These are phyloP conservation scores for Claviceps paspali DNA, from an alignment of 2,329 filamentous ascomycete genomes.

Conservation along the genomic window DNA sequence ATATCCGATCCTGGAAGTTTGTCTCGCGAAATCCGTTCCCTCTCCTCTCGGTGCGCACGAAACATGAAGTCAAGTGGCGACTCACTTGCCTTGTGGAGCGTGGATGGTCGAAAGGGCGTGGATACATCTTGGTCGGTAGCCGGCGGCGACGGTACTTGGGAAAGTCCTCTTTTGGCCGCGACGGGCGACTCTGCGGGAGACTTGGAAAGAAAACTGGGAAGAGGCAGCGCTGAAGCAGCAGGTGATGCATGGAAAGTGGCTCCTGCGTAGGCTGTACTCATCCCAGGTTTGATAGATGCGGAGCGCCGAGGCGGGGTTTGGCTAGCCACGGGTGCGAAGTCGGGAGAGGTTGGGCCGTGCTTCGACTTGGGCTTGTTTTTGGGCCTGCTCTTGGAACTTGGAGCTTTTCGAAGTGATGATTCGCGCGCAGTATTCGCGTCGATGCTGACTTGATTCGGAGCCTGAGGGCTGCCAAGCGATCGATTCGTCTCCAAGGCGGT, in stretches of 20 bases:
- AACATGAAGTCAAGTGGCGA: conserved; percentile 87
- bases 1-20: conserved; percentile 22
- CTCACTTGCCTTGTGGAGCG: conserved; percentile 27
- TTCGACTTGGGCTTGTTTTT: conserved; percentile 12
- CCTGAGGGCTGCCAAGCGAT: conserved; percentile 24
- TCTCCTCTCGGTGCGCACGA: conserved; percentile 69
- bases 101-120: conserved; percentile 25
- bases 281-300: conserved; percentile 27
- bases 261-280: conserved; percentile 62
- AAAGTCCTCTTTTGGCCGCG: conserved; percentile 17
- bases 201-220: conserved; percentile 74
- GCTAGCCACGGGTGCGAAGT: conserved; percentile 22
- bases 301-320: conserved; percentile 28
- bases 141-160: conserved; percentile 33
- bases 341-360: conserved; percentile 24
- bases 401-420: conserved; percentile 12
- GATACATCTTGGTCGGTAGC: conserved; percentile 36
- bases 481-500: conserved; percentile 16
- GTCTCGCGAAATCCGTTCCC: conserved; percentile 36
- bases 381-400: conserved; percentile 16
- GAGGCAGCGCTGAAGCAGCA: conserved; percentile 74
- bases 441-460: conserved; percentile 29
- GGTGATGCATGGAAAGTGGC: conserved; percentile 92
- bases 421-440: conserved; percentile 19
- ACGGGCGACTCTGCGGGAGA: conserved; percentile 51